Evolutionary conservation across 768 basidiomycete species (phyloP).

Genomic region (Podaxis carcinomalis): DNA sequence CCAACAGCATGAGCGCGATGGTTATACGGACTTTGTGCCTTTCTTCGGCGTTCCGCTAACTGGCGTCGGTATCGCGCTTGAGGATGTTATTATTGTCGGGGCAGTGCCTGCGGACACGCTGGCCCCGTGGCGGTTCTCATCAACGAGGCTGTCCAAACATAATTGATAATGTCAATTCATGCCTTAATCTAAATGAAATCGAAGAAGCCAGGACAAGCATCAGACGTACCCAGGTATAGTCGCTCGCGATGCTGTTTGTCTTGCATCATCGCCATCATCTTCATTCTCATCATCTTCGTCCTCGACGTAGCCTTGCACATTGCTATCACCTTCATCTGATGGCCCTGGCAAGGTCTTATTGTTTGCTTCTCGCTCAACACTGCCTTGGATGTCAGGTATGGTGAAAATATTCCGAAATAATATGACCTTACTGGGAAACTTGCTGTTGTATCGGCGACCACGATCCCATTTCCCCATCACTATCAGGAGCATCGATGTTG

Average conservation of each 20-base stretch:
- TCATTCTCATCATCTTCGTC: not conserved
- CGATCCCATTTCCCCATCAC: conserved; percentile 8
- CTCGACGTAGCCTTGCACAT: not conserved
- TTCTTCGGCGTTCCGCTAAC: not conserved
- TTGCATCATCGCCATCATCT: not conserved
- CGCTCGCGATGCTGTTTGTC: not conserved
- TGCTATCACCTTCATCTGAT: not conserved
- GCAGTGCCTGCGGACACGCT: not conserved
- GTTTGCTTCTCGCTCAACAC: not conserved
- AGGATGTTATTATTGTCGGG: not conserved
- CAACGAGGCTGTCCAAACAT: conserved; percentile 5
- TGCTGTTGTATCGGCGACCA: conserved; percentile 4
- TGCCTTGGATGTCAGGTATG: not conserved
- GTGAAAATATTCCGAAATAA: not conserved
- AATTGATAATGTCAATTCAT: conserved; percentile 2
- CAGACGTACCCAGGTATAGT: not conserved
- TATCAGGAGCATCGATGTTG: conserved; percentile 12
- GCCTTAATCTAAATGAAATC: not conserved
- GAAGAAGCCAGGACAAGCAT: not conserved
- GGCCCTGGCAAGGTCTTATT: not conserved
- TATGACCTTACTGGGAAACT: not conserved
- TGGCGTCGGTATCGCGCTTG: conserved; percentile 1
- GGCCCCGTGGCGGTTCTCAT: not conserved
- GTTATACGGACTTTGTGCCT: conserved; percentile 9
- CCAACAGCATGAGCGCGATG: not conserved